Evolutionary conservation across 2,329 filamentous ascomycete genomes (phyloP), one percentile per base, ranked within the genome.

Genomic region (Pseudogymnoascus sp.): DNA sequence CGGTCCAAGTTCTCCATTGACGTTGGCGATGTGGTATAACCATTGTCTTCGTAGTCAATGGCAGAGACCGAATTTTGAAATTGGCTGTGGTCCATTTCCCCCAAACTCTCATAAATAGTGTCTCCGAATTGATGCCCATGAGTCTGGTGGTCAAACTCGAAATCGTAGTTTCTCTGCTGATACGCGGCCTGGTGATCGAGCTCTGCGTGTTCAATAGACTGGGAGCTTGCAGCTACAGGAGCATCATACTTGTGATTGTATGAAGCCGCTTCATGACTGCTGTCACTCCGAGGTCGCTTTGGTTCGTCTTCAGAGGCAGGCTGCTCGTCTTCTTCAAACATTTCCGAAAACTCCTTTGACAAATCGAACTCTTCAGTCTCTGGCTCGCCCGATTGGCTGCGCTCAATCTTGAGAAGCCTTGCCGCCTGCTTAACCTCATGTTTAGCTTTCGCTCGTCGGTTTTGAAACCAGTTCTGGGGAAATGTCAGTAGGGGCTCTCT

Each of bases 381-480:
- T n/a, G 59, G 59, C 33, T 77, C 77, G 28, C 68, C 66, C 4
- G 72, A 70, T 61, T 74, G 73, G 64, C 78, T 77, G 50, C 73
- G 73, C 12, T 73, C 73, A 53, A 75, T 74, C 33, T 73, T 73
- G 33, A 76, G 76, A 63, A 80, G 78, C 62, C 78, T 77, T 65
- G 79, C 78, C 50, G 77, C 75, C 50, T 78, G 74, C 65, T 84
- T 84, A 68, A 78, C 81, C 70, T 85, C 82, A 70, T 85, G 84
- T 78, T 64, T 64, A 66, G 84, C 83, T 73, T 85, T 83, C 61
- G 84, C 84, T 56, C 84, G 78, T 62, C 84, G 77, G 70, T 86
- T 86, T 68, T 86, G 84, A 68, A 86, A 86, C 84, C 84, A 86
- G 70, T 86, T 86, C 84, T 86, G 33, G 14, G n/a, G 35, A n/a